Evolutionary conservation across 495 filamentous ascomycete genomes (phyloP).

Genomic region (Aspergillus sclerotiicarbonarius): DNA sequence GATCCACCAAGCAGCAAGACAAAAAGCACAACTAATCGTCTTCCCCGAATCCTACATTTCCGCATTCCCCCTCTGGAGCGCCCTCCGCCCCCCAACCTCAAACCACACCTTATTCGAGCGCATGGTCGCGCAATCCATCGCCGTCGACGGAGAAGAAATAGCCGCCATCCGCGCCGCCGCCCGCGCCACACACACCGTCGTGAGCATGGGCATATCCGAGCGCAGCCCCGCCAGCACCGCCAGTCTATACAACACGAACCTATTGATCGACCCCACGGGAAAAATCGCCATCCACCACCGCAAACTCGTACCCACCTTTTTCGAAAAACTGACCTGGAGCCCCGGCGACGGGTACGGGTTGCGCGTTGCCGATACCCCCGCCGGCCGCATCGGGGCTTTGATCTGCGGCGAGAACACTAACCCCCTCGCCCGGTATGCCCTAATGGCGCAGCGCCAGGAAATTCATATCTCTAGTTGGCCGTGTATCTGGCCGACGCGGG

Average conservation of each 20-base stretch:
- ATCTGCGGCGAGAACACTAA: constrained; percentile 44
- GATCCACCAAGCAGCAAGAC: constrained; percentile 38
- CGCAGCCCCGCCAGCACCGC: constrained; percentile 29
- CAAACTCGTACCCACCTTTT: constrained; percentile 39
- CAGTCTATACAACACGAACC: constrained; percentile 35
- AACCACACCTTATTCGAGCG: constrained; percentile 33
- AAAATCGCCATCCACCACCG: constrained; percentile 35
- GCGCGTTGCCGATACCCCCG: constrained; percentile 21
- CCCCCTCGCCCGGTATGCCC: constrained; percentile 28
- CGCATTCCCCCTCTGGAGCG: constrained; percentile 34
- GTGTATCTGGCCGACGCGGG: constrained; percentile 30
- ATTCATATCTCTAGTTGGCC: constrained; percentile 37
- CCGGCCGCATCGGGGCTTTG: constrained; percentile 29
- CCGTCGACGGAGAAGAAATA: constrained; percentile 36
- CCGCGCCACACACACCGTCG: constrained; percentile 19
- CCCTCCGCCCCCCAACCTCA: constrained; percentile 28
- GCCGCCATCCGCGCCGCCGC: constrained; percentile 24
- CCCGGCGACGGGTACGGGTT: constrained; percentile 36
- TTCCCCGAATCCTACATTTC: constrained; percentile 49
- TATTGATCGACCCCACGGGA: constrained; percentile 30
- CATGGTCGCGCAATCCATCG: constrained; percentile 30
- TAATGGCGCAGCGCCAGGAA: constrained; percentile 25
- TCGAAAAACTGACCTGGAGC: constrained; percentile 36
- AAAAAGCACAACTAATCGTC: constrained; percentile 45
- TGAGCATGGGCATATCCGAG: constrained; percentile 36